phyloP scores from a whole-genome alignment of 768 basidiomycete species.

The Favolaschia claudopus region DNA sequence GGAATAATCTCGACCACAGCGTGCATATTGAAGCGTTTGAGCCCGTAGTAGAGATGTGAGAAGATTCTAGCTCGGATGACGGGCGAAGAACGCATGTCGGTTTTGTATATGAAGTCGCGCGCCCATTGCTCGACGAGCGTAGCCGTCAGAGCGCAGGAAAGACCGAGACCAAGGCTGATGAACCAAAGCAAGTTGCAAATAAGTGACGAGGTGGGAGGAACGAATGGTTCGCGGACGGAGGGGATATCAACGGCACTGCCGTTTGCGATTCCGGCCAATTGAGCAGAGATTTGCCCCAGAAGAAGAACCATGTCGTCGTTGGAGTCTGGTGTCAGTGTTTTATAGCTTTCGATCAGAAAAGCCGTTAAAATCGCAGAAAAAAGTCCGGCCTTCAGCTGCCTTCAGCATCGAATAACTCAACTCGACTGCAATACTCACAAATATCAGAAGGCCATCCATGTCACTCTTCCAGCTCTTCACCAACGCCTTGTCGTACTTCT shows the following conservation, averaged over 20 bases:
- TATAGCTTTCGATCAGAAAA: constrained; percentile 10
- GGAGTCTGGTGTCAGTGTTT: not conserved
- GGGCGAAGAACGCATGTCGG: not conserved
- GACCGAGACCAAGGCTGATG: not conserved
- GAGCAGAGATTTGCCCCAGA: not conserved
- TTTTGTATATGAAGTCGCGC: not conserved
- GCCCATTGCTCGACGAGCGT: constrained; percentile 1
- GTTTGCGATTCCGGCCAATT: not conserved
- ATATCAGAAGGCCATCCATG: constrained; percentile 6
- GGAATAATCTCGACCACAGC: not conserved
- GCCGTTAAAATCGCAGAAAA: constrained; percentile 12
- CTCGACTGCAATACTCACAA: not conserved
- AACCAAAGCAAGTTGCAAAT: constrained; percentile 3
- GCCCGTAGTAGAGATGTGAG: not conserved
- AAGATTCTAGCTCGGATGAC: not conserved
- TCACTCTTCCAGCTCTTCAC: not conserved
- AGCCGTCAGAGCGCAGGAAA: not conserved
- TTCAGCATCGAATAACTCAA: not conserved
- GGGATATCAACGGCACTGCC: not conserved
- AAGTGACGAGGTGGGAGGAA: not conserved
- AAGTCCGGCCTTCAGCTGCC: not conserved
- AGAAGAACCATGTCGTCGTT: not conserved
- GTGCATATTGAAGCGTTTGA: not conserved
- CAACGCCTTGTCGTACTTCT: not conserved
- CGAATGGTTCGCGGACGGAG: not conserved